phyloP scores from a whole-genome alignment of 208 protist genomes.

The Phytomonas sp. region DNA sequence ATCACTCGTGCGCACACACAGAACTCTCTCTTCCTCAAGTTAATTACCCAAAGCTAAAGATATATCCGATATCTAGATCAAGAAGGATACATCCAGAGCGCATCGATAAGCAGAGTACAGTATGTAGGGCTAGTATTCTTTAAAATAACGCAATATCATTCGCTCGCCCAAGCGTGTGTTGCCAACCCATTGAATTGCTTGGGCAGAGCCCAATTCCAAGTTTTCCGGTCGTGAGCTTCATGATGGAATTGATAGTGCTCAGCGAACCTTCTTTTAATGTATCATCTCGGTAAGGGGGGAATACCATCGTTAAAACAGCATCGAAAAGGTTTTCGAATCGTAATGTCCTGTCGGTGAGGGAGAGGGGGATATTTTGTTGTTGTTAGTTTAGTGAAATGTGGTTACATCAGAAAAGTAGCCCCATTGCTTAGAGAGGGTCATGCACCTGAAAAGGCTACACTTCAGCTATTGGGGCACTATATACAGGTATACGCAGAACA shows the following conservation, averaged over 20 bases:
- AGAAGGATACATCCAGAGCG: conserved; percentile 1
- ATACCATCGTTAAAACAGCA: neutral
- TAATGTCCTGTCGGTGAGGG: neutral
- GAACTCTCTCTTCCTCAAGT: neutral
- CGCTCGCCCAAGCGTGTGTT: neutral
- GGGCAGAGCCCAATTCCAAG: neutral
- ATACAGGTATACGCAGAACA: neutral
- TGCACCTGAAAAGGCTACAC: neutral
- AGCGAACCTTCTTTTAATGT: neutral
- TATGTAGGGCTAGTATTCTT: neutral
- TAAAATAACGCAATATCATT: neutral
- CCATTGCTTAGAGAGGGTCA: neutral
- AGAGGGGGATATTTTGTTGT: neutral
- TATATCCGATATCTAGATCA: neutral
- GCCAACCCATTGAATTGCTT: neutral
- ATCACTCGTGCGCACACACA: neutral
- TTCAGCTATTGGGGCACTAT: neutral
- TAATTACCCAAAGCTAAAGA: neutral
- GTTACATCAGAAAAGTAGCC: neutral
- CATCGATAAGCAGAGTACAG: neutral
- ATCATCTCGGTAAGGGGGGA: neutral
- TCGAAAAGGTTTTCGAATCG: neutral
- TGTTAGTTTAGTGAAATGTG: neutral
- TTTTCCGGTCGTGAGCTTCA: neutral
- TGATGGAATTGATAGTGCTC: neutral